Evolutionary conservation across 2,329 filamentous ascomycete species (phyloP).

Genomic region (Lasiodiplodia sp.): DNA sequence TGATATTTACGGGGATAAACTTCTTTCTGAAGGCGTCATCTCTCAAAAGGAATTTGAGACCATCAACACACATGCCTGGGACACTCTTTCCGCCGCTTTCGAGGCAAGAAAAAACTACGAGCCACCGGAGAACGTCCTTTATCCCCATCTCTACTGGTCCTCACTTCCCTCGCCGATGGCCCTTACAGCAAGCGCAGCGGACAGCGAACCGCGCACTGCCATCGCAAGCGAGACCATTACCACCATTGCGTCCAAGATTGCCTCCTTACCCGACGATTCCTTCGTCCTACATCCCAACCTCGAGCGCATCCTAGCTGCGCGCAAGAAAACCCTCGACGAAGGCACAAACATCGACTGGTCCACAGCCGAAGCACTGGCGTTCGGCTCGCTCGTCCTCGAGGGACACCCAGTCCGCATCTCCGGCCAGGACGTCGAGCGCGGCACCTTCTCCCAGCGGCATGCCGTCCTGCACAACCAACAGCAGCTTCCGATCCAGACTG

Average conservation of each 20-base stretch:
- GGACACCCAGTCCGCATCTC: slow-evolving; percentile 97
- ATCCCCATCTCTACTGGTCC: slow-evolving; percentile 95
- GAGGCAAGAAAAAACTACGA: slow-evolving; percentile 97
- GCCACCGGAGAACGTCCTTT: slow-evolving; percentile 95
- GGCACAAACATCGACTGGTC: slow-evolving; percentile 98
- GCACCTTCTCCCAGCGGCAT: slow-evolving; percentile 98
- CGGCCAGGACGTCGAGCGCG: slow-evolving; percentile 98
- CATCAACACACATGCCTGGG: slow-evolving; percentile 99
- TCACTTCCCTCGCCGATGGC: slow-evolving; percentile 97
- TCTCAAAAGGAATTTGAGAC: slow-evolving; percentile 97
- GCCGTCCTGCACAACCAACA: slow-evolving; percentile 93
- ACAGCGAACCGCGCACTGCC: slow-evolving; percentile 81
- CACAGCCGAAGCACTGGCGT: slow-evolving; percentile 93
- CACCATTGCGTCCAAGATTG: slow-evolving; percentile 83
- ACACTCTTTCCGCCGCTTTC: slow-evolving; percentile 98
- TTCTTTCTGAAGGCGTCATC: slow-evolving; percentile 91
- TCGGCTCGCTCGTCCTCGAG: slow-evolving; percentile 88
- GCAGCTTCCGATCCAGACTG: no score
- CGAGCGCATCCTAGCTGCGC: slow-evolving; percentile 89
- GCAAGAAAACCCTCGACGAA: slow-evolving; percentile 90
- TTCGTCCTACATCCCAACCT: slow-evolving; percentile 94
- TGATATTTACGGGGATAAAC: slow-evolving; percentile 89
- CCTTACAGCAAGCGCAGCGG: slow-evolving; percentile 89
- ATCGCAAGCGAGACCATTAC: slow-evolving; percentile 76
- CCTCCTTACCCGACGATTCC: slow-evolving; percentile 73